Evolutionary conservation across 1,284 basidiomycete genomes (phyloP), one percentile per base, ranked within the genome.

Genomic region (Termitomyces sp.): DNA sequence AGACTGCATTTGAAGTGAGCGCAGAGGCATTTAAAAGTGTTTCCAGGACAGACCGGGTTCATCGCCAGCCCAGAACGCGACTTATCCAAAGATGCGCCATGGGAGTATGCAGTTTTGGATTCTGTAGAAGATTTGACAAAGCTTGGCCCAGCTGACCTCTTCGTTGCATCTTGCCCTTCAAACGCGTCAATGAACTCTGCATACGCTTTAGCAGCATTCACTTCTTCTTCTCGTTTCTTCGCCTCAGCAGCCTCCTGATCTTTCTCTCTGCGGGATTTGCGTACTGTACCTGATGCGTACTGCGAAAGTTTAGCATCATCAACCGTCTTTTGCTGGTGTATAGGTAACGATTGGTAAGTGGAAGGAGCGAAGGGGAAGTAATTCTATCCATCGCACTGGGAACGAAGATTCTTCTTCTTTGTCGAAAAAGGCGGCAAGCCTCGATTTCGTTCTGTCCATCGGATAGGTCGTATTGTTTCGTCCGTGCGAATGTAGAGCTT

Each of bases 221-320:
- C 88, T 64, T 94, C 92, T 62, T 90, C 86, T 65, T 91, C 85
- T 60, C 78, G 83, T 65, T 84, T 84, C 72, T 93, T 94, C 31
- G 87, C 89, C 52, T 91, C 90, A 43, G 91, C 93, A 46, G 84
- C 85, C 66, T 97, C 93, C 61, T 87, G 82, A 65, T 97, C 93
- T 65, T 89, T 93, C 69, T 96, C 89, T 51, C 85, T 73, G 49
- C 81, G 79, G 21, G 89, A 90, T 68, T 91, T 91, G 48, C 83
- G 78, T 39, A 84, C 78, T 31, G 78, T 85, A 21, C 88, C 88
- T 63, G 88, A 81, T 33, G 87, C 69, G 65, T 86, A 91, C 52
- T 88, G 83, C 16, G 84, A 83, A 50, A 88, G 69, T 68, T 91
- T 91, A 61, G 83, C 79, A 63, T 86, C 84, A 64, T 91, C 88